Base-by-base conservation (phyloP, 176 grass and related monocot species). In the Oryza nivara region DNA sequence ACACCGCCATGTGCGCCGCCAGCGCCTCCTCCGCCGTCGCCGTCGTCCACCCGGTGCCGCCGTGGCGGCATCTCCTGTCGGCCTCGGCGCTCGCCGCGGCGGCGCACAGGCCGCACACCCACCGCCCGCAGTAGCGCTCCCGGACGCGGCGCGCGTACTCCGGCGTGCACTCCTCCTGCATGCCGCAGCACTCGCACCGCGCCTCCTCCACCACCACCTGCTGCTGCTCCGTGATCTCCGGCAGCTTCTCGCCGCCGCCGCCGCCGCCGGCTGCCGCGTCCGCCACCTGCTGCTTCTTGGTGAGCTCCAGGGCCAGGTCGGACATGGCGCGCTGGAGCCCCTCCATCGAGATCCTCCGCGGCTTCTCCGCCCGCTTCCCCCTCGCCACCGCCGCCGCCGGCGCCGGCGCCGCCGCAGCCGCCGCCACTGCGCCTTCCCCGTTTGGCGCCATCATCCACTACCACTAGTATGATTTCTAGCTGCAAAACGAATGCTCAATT, bases 181-280 rank as follows among this genome's bases (percentile, higher is more conserved):
- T 92, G 19, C 90, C 92, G 70, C 95, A 97, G 86, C 92, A 97
- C 76, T 94, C 92, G 86, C 95, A 97, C 75, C 84, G 90, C 70
- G 85, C 88, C 17, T 88, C 90, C 86, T 92, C 86, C 73, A 84
- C 95, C 56, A 20, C 54, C 28, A 30, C 28, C 28, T 30, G 28
- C 54, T 58, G 47, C 54, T 73, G 77, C 76, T 97, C 92, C 22
- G 86, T 72, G 75, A 94, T 87, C 22, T 67, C 46, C 68, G 82
- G 88, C 67, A 97, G 92, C 65, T 77, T 63, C 58, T 2, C 56
- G 6, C 2, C 1, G 19, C 19, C 56, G 56, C 0, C 38, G 38
- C 41, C 41, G 56, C 0, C 38, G 38, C 47, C 41, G 26, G 71
- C 63, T 0, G 72, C 76, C 0, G 75, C 23, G 38, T 10, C 71